Evolutionary conservation across 352 stramenopile species (phyloP).

Genomic region (Phytophthora lateralis): DNA sequence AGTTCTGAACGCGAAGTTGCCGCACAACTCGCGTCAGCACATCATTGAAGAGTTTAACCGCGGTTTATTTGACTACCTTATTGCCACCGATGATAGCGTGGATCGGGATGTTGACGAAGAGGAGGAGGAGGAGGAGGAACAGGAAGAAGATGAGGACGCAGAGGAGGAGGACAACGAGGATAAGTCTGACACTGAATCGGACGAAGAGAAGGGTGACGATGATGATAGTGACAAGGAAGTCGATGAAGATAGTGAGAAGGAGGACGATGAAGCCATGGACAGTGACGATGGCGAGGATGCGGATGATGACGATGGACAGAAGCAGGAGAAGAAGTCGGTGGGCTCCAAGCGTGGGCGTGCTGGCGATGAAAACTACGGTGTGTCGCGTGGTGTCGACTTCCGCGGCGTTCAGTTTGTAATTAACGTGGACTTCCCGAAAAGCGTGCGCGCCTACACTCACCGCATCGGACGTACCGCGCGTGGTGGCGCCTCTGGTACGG

Average conservation of each 20-base stretch:
- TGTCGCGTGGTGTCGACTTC: slow-evolving; percentile 98
- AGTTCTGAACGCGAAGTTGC: slow-evolving; percentile 98
- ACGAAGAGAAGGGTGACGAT: slow-evolving; percentile 44
- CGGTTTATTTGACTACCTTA: slow-evolving; percentile 99
- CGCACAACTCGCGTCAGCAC: slow-evolving; percentile 97
- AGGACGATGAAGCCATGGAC: slow-evolving; percentile 58
- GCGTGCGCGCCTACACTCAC: slow-evolving; percentile 96
- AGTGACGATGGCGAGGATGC: slow-evolving; percentile 91
- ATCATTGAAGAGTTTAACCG: slow-evolving; percentile 96
- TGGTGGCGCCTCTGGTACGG: slow-evolving; percentile 95
- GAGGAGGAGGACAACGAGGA: slow-evolving; percentile 43
- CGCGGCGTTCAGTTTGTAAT: slow-evolving; percentile 98
- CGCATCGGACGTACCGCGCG: slow-evolving; percentile 97
- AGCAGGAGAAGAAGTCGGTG: slow-evolving; percentile 41
- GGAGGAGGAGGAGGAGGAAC: slow-evolving; percentile 70
- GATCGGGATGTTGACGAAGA: slow-evolving; percentile 79
- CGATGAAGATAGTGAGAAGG: slow-evolving; percentile 42
- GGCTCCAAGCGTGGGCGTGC: slow-evolving; percentile 56
- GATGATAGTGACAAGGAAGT: slow-evolving; percentile 60
- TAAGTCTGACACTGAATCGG: slow-evolving; percentile 47
- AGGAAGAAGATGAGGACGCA: slow-evolving; percentile 62
- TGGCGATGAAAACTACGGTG: slow-evolving; percentile 93
- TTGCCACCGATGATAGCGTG: slow-evolving; percentile 98
- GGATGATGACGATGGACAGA: slow-evolving; percentile 44
- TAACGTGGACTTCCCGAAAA: slow-evolving; percentile 98